Conservation (phyloP, 768 basidiomycete species). For the Pleurotus pulmonarius region DNA sequence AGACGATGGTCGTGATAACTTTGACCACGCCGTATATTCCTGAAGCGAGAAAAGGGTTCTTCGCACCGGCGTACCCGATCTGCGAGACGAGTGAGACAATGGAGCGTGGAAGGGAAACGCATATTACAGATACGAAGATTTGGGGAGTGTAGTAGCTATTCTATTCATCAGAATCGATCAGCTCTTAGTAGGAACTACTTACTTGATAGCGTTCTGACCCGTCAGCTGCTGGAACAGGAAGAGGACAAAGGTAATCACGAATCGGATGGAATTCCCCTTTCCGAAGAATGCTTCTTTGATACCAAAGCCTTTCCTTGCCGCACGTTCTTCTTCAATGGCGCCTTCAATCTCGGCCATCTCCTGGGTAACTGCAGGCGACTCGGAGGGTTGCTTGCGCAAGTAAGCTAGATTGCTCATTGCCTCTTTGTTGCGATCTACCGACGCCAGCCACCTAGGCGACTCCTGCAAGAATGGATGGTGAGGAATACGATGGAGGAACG, state of each 20-base stretch:
- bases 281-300: slow-evolving; percentile 70
- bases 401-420: slow-evolving; percentile 62
- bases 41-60: slow-evolving; percentile 62
- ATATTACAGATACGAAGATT: slow-evolving; percentile 59
- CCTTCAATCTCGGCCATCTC: slow-evolving; percentile 83
- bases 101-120: too few relatives aligned
- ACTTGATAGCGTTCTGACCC: slow-evolving; percentile 77
- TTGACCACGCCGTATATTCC: slow-evolving; percentile 71
- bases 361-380: slow-evolving; percentile 42
- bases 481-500: slow-evolving; percentile 9
- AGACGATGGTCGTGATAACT: slow-evolving; percentile 59
- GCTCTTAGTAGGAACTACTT: slow-evolving; percentile 9
- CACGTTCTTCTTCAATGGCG: slow-evolving; percentile 70
- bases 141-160: slow-evolving; percentile 66
- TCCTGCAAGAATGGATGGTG: slow-evolving; percentile 37
- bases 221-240: slow-evolving; percentile 81
- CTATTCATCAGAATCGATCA: not conserved
- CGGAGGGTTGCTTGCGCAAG: slow-evolving; percentile 42
- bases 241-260: slow-evolving; percentile 79
- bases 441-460: slow-evolving; percentile 75
- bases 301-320: slow-evolving; percentile 58
- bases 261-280: slow-evolving; percentile 78
- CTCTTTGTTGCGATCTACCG: slow-evolving; percentile 50
- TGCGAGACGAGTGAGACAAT: slow-evolving; percentile 15
- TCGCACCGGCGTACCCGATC: slow-evolving; percentile 63